A percentile compares a stretch with the other conserved stretches of the same genome.
Evolutionary conservation across 805 yeast genomes (phyloP).

Genomic region (Ogataea allantospora): DNA sequence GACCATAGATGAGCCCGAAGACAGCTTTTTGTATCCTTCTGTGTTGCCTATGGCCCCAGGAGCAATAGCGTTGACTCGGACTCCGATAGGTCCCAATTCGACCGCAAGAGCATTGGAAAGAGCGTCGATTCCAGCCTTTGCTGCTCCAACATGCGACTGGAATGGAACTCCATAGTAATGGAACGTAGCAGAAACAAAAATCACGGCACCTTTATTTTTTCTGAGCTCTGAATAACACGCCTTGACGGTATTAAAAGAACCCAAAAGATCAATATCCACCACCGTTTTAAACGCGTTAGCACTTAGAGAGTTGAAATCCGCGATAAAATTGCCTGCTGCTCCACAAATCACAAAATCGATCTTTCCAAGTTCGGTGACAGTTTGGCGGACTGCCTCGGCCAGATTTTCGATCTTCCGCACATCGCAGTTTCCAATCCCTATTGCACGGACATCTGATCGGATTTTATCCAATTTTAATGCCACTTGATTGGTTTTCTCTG

Average conservation of each 20-base stretch:
- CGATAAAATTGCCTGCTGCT: slow-evolving; percentile 91
- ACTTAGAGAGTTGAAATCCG: slow-evolving; percentile 75
- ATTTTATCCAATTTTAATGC: slow-evolving; percentile 63
- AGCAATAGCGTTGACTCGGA: slow-evolving; percentile 80
- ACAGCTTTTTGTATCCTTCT: slow-evolving; percentile 76
- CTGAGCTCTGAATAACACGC: slow-evolving; percentile 69
- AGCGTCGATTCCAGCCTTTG: slow-evolving; percentile 95
- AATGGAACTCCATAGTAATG: slow-evolving; percentile 88
- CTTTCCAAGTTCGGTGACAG: slow-evolving; percentile 68
- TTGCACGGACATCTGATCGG: slow-evolving; percentile 60
- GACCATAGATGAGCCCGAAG: slow-evolving; percentile 40
- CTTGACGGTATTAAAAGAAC: slow-evolving; percentile 86
- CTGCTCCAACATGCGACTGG: slow-evolving; percentile 90
- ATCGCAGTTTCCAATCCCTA: slow-evolving; percentile 73
- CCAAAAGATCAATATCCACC: slow-evolving; percentile 80
- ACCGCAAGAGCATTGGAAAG: slow-evolving; percentile 80
- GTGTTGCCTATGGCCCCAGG: slow-evolving; percentile 90
- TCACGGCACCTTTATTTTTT: slow-evolving; percentile 63
- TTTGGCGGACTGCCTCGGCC: slow-evolving; percentile 57
- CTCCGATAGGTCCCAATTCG: slow-evolving; percentile 87
- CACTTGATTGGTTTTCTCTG: slow-evolving; percentile 59
- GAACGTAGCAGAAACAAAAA: slow-evolving; percentile 85
- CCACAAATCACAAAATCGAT: slow-evolving; percentile 91
- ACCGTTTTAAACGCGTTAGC: slow-evolving; percentile 89
- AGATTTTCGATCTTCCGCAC: slow-evolving; percentile 70